phyloP scores from a whole-genome alignment of 371 early-diverging fungal species.

The Mucor piriformis region DNA sequence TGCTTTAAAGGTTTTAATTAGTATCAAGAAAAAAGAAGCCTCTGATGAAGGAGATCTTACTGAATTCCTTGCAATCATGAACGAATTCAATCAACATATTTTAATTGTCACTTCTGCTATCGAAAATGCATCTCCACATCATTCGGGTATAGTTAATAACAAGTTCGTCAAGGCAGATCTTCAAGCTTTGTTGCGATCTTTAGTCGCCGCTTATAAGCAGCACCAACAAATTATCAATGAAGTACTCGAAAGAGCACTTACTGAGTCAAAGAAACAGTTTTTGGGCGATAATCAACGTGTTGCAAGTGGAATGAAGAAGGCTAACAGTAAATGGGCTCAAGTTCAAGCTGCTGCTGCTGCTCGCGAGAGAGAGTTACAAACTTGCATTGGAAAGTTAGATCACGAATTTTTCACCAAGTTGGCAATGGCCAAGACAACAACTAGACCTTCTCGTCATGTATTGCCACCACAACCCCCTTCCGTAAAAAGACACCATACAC shows the following conservation, averaged over 20 bases:
- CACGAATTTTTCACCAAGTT: constrained; percentile 53
- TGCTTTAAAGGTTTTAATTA: constrained; percentile 28
- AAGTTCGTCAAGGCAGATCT: constrained; percentile 51
- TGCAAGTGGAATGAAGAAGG: constrained; percentile 37
- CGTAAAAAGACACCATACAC: not conserved
- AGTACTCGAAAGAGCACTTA: constrained; percentile 35
- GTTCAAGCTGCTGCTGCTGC: constrained; percentile 32
- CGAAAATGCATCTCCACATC: constrained; percentile 45
- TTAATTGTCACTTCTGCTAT: constrained; percentile 33
- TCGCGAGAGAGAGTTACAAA: constrained; percentile 38
- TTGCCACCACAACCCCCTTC: constrained; percentile 3
- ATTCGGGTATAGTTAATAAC: constrained; percentile 38
- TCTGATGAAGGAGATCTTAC: constrained; percentile 34
- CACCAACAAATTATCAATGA: constrained; percentile 41
- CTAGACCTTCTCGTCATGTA: constrained; percentile 3
- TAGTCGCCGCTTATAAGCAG: constrained; percentile 52
- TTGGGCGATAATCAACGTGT: constrained; percentile 41
- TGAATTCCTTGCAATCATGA: constrained; percentile 35
- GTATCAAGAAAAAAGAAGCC: constrained; percentile 31
- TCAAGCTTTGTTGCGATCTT: constrained; percentile 45
- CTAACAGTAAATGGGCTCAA: constrained; percentile 50
- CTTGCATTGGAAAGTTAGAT: constrained; percentile 39
- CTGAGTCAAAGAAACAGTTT: constrained; percentile 32
- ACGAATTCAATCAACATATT: constrained; percentile 41
- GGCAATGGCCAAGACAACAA: constrained; percentile 35